Base-by-base conservation (phyloP, 2,329 filamentous ascomycete genomes). In the Pseudonectria buxi region DNA sequence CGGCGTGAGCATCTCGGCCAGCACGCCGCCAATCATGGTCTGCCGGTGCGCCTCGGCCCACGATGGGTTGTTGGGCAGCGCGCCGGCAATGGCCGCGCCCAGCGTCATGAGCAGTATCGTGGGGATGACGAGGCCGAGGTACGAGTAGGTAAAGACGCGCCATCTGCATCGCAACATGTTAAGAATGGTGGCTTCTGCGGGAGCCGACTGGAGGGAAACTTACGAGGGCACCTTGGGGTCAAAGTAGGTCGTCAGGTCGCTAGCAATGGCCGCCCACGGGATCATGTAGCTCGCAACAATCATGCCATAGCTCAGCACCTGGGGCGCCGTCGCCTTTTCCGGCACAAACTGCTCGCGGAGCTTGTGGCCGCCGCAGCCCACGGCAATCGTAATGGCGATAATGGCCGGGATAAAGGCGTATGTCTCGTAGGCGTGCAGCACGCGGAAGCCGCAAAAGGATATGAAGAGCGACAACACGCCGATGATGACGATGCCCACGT, bases 241-340 rank as follows among this genome's bases (percentile, higher is more conserved):
- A 36, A 79, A 67, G 47, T 81, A 82, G 0, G 75, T 76, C 0
- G 73, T 73, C 37, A 81, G 71, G 50, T 81, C 77, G 14, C 72
- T 76, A 1, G 74, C 67, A 15, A 80, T 61, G 2, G 67, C 69
- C 4, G 68, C 72, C 67, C 74, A 83, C 0, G 78, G 76, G 2
- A 83, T 68, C 64, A 80, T 72, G 50, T 78, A 81, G 1, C 73
- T 74, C 0, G 78, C 75, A 4, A 82, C 68, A 33, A 80, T 68
- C 59, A 75, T 76, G 31, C 68, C 76, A 43, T 76, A 82, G 22
- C 64, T 71, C 5, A 81, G 50, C 3, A 79, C 57, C 10, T 63
- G 57, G 2, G 62, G 53, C 1, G 72, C 67, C 1, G 65, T 64
- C 1, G 68, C 57, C 14, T 56, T 50, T 2, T 54, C 45, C 1